Percentiles rank a stretch among this genome's conserved stretches.
These are phyloP conservation scores for Sporothrix schenckii DNA, from an alignment of 2,329 filamentous ascomycete species.

Conservation along the genomic window DNA sequence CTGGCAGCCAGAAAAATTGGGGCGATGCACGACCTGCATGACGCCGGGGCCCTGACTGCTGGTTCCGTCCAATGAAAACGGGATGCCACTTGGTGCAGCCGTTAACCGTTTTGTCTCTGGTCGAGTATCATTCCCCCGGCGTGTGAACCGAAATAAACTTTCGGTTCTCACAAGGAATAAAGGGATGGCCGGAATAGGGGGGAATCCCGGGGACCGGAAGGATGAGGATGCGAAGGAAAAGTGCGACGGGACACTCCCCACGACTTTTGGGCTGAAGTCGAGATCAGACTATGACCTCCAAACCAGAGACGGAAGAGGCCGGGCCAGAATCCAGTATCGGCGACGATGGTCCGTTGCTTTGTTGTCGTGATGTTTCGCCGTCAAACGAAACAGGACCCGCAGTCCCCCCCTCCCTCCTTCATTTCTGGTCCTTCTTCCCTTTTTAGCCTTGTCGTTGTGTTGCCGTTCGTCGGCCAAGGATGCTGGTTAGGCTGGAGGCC, in stretches of 20 bases:
- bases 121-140: not conserved
- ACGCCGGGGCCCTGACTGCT: not conserved
- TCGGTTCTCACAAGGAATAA: not conserved
- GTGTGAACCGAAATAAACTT: not conserved
- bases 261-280: conserved; percentile 10
- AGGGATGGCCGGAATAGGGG: not conserved
- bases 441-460: not conserved
- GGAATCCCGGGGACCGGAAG: not conserved
- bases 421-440: not conserved
- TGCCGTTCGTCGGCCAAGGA: not conserved
- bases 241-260: not conserved
- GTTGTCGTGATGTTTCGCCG: not conserved
- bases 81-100: not conserved
- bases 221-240: conserved; percentile 5
- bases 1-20: not conserved
- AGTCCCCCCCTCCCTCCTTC: not conserved
- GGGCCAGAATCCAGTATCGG: not conserved
- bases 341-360: not conserved
- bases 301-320: not conserved
- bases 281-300: not conserved
- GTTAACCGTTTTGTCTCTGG: too few species aligned
- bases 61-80: too few species aligned
- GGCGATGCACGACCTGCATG: conserved; percentile 3
- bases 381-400: not conserved
- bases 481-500: not conserved